These are phyloP conservation scores for Halenospora varia DNA, from an alignment of 495 filamentous ascomycete species.

Conservation along the genomic window DNA sequence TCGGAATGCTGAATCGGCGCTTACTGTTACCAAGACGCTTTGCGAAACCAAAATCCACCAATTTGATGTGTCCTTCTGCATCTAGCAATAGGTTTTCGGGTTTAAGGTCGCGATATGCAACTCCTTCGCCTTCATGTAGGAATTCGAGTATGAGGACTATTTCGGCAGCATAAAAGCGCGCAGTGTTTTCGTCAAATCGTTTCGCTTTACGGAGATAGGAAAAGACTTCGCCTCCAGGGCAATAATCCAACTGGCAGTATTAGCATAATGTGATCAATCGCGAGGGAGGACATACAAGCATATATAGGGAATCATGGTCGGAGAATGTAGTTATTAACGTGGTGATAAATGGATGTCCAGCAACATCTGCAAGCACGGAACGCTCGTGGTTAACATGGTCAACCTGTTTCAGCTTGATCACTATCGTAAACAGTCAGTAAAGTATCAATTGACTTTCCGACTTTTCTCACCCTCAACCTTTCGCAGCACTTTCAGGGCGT, in stretches of 20 bases:
- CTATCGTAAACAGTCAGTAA: conserved; percentile 37
- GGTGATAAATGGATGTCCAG: conserved; percentile 94
- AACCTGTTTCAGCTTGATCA: conserved; percentile 94
- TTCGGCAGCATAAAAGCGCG: conserved; percentile 93
- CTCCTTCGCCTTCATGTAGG: conserved; percentile 75
- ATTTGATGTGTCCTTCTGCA: conserved; percentile 86
- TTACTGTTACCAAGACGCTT: conserved; percentile 67
- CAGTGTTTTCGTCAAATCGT: conserved; percentile 79
- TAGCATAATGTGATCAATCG: not conserved
- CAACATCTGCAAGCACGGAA: conserved; percentile 77
- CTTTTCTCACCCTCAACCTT: conserved; percentile 62
- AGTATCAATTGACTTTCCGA: conserved; percentile 11
- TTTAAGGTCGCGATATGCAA: conserved; percentile 94
- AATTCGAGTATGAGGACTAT: conserved; percentile 91
- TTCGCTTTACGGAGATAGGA: conserved; percentile 82
- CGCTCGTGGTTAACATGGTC: conserved; percentile 97
- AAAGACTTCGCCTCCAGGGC: conserved; percentile 94
- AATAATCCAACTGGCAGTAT: conserved; percentile 68
- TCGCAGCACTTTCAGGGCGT: conserved; percentile 88
- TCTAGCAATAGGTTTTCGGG: conserved; percentile 95
- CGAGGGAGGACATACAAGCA: conserved; percentile 60
- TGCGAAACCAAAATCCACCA: conserved; percentile 98
- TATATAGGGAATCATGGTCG: conserved; percentile 83
- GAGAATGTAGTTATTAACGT: conserved; percentile 87
- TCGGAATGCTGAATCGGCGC: conserved; percentile 23